Percentiles rank a stretch among this genome's conserved stretches.
Conservation (phyloP, 441 rosid species). For the Breynia disticha region DNA sequence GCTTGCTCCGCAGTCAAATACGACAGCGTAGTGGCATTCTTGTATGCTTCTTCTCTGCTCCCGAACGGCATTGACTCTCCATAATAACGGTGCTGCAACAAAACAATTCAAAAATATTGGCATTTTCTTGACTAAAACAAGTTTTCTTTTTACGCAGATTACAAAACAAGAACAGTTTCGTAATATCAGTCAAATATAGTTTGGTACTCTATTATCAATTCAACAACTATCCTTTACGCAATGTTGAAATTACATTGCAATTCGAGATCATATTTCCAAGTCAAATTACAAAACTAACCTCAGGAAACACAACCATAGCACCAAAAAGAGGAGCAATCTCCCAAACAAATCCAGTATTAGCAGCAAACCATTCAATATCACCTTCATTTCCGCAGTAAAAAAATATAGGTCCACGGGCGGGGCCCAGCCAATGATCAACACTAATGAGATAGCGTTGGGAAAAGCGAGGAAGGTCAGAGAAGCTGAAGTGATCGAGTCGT, state of each 20-base stretch:
- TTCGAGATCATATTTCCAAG: no score
- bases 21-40: conserved; percentile 56
- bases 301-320: conserved; percentile 77
- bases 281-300: conserved; percentile 29
- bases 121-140: no score
- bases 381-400: conserved; percentile 89
- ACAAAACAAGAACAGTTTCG: no score
- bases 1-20: conserved; percentile 83
- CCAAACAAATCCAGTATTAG: conserved; percentile 73
- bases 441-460: conserved; percentile 65
- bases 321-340: conserved; percentile 74
- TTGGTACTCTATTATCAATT: no score
- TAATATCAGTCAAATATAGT: no score
- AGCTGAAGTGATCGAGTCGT: conserved; percentile 79
- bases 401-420: conserved; percentile 63
- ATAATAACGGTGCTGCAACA: conserved; percentile 76
- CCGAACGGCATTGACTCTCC: conserved; percentile 85
- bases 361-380: conserved; percentile 82
- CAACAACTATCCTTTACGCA: no score
- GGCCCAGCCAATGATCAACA: conserved; percentile 62
- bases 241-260: no score
- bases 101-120: no score
- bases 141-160: no score
- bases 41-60: conserved; percentile 53
- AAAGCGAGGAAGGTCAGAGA: conserved; percentile 54